phyloP scores from a whole-genome alignment of 768 basidiomycete species.

The Trametes sanguinea region DNA sequence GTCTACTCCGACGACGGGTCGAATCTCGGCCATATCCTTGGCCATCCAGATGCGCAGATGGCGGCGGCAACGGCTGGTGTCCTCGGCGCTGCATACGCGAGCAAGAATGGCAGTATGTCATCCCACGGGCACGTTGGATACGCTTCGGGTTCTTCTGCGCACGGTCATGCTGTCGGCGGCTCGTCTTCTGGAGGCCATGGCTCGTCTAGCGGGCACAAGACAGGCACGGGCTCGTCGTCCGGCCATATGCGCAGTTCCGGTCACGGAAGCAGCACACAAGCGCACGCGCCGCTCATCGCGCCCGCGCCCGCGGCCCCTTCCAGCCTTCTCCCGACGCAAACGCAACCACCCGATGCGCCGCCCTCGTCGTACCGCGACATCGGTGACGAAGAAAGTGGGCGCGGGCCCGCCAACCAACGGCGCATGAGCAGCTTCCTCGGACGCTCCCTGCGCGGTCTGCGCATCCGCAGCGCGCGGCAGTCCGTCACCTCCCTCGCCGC shows the following conservation, averaged over 20 bases:
- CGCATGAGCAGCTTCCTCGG: constrained; percentile 16
- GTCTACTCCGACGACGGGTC: constrained; percentile 21
- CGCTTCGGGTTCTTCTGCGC: constrained; percentile 18
- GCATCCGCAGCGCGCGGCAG: constrained; percentile 17
- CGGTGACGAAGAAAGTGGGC: constrained; percentile 18
- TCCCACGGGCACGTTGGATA: constrained; percentile 14
- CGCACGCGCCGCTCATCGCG: constrained; percentile 5
- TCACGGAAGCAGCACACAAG: neutral
- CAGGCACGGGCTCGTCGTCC: constrained; percentile 9
- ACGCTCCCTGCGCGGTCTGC: constrained; percentile 15
- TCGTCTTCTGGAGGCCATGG: constrained; percentile 21
- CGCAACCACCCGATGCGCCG: constrained; percentile 4
- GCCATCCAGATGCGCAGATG: neutral
- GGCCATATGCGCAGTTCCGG: constrained; percentile 1
- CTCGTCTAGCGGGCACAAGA: constrained; percentile 19
- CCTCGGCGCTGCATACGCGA: neutral
- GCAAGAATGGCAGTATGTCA: constrained; percentile 15
- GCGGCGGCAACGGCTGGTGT: constrained; percentile 1
- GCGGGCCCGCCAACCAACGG: neutral
- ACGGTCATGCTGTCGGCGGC: constrained; percentile 19
- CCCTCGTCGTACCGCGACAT: constrained; percentile 18
- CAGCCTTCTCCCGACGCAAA: constrained; percentile 27
- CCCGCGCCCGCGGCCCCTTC: constrained; percentile 11
- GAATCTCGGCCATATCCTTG: neutral
- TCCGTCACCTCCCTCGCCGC: constrained; percentile 1